Evolutionary conservation across 768 basidiomycete species (phyloP).

Genomic region (Auricularia sp.): DNA sequence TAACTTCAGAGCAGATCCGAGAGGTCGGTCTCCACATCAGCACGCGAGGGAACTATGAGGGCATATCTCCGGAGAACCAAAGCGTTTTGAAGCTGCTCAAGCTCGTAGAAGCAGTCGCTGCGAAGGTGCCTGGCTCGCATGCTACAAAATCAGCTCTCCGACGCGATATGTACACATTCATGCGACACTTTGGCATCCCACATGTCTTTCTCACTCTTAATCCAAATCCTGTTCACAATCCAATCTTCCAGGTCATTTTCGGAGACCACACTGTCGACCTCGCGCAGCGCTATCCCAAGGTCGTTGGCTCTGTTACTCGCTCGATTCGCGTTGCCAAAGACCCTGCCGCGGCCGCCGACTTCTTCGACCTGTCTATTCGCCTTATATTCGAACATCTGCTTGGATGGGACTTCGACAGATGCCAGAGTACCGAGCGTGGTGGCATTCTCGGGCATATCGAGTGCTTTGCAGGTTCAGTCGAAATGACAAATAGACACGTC

Average conservation of each 20-base stretch:
- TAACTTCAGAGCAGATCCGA: conserved; percentile 3
- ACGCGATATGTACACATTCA: conserved; percentile 21
- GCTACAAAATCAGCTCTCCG: conserved; percentile 15
- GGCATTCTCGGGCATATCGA: conserved; percentile 15
- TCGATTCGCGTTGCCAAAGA: no score
- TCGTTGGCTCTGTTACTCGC: no score
- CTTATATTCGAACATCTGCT: no score
- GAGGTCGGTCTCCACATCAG: conserved; percentile 8
- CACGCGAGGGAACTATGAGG: conserved; percentile 1
- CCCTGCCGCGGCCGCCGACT: no score
- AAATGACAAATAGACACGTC: conserved; percentile 19
- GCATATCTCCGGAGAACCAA: conserved; percentile 13
- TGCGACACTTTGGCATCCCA: conserved; percentile 22
- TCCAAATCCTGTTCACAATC: conserved; percentile 16
- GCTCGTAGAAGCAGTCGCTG: no score
- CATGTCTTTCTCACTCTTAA: conserved; percentile 22
- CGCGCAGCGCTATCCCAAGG: not conserved
- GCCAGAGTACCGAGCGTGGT: no score
- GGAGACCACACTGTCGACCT: conserved; percentile 14
- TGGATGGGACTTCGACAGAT: no score
- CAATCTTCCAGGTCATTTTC: conserved; percentile 23
- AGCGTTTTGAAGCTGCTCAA: conserved; percentile 7
- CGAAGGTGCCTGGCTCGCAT: no score
- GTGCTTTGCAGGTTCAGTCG: conserved; percentile 22
- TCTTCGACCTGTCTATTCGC: no score